Percentiles rank a stretch among this genome's conserved stretches.
These are phyloP conservation scores for Fibroporia radiculosa DNA, from an alignment of 768 basidiomycete genomes.

Conservation along the genomic window DNA sequence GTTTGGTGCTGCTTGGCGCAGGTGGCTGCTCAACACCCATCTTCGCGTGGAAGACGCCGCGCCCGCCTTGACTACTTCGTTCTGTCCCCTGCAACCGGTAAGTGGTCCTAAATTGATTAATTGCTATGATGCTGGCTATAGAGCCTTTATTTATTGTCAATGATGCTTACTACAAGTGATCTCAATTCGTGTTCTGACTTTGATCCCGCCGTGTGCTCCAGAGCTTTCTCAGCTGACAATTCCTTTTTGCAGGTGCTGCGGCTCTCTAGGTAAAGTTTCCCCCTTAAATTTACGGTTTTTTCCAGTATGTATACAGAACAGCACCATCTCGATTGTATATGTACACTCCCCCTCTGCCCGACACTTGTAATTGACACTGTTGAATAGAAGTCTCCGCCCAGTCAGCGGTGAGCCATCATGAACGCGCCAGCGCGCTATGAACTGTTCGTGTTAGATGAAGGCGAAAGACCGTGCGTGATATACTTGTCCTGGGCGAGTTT, in stretches of 20 bases:
- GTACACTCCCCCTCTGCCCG: background rate
- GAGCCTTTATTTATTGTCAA: conserved; percentile 65
- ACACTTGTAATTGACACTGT: conserved; percentile 4
- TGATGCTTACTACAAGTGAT: conserved; percentile 34
- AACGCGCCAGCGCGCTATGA: conserved; percentile 95
- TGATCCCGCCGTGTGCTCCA: too few species aligned
- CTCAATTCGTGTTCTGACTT: conserved; percentile 42
- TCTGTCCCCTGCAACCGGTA: conserved; percentile 7
- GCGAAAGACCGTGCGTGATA: conserved; percentile 81
- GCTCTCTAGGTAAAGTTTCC: background rate
- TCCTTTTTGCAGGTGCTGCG: background rate
- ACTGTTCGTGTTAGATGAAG: conserved; percentile 86
- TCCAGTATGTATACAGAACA: too few species aligned
- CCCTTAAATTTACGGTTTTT: too few species aligned
- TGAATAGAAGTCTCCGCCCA: too few species aligned
- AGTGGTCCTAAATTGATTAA: conserved; percentile 5
- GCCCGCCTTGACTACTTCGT: background rate
- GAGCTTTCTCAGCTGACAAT: conserved; percentile 1
- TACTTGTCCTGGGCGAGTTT: conserved; percentile 4
- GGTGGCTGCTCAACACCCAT: background rate
- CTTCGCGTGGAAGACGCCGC: background rate
- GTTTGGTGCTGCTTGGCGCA: conserved; percentile 7
- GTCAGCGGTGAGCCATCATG: conserved; percentile 40
- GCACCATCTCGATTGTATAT: background rate
- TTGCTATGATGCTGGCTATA: conserved; percentile 40